A percentile compares a stretch with the other conserved stretches of the same genome.
Evolutionary conservation across 345 rosid species (phyloP).

Genomic region (Xanthoceras sorbifolium): DNA sequence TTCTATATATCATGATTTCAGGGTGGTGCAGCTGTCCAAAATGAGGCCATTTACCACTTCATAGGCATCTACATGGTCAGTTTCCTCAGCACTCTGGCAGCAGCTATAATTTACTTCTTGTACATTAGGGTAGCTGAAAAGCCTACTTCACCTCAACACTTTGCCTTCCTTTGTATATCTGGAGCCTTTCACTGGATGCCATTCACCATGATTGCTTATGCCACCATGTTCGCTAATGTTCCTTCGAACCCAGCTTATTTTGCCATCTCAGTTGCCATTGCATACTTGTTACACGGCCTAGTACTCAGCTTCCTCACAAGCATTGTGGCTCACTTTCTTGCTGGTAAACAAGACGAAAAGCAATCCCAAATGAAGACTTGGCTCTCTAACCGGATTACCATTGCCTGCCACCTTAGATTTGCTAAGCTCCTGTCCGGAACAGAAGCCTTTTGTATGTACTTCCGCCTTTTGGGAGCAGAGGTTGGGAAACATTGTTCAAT

Average conservation of each 20-base stretch:
- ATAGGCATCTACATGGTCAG: conserved; percentile 58
- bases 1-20: conserved; percentile 25
- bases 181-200: conserved; percentile 75
- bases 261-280: conserved; percentile 35
- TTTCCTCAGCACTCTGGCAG: conserved; percentile 56
- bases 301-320: conserved; percentile 55
- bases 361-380: conserved; percentile 37
- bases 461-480: conserved; percentile 54
- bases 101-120: conserved; percentile 46
- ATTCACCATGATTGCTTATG: conserved; percentile 45
- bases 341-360: conserved; percentile 31
- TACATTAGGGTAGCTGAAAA: conserved; percentile 38
- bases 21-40: conserved; percentile 28
- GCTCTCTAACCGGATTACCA: conserved; percentile 49
- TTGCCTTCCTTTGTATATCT: conserved; percentile 47
- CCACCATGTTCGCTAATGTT: conserved; percentile 37
- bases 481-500: conserved; percentile 61
- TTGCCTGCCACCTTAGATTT: conserved; percentile 63
- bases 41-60: conserved; percentile 39
- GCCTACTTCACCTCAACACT: conserved; percentile 41
- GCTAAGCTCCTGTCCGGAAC: conserved; percentile 69
- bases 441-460: conserved; percentile 58
- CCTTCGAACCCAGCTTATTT: conserved; percentile 36
- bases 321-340: conserved; percentile 35
- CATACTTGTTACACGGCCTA: conserved; percentile 54